Evolutionary conservation across 495 filamentous ascomycete genomes (phyloP), one percentile per base, ranked within the genome.

Genomic region (Penicillium odoratum): DNA sequence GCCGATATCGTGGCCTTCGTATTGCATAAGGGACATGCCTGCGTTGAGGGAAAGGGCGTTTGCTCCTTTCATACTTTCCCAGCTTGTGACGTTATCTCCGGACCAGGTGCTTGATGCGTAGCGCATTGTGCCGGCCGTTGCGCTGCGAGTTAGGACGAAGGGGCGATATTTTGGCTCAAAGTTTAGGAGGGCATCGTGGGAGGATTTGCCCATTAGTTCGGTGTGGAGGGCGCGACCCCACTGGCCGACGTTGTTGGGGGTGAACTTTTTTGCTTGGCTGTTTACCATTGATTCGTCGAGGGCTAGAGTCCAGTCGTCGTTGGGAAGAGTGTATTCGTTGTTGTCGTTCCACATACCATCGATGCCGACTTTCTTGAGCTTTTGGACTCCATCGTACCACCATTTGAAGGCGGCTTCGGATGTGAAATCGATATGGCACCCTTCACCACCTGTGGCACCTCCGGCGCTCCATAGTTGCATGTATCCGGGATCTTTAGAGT

Each of bases 261-360:
- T 44, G 3, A 57, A 54, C 55, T 75, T 73, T 47, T 73, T 70
- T 0, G 62, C 65, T 2, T 69, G 64, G 5, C 72, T 55, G 8
- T 67, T 54, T 3, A 72, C 67, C 33, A 67, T 63, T 11, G 69
- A 65, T 21, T 81, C 75, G 48, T 77, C 70, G 6, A 88, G 75
- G 0, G 82, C 81, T 42, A 81, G 74, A 52, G 79, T 67, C 85
- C 85, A 89, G 52, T 81, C 76, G 53, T 90, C 87, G 62, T 80
- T 75, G 0, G 85, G 83, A 4, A 85, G 76, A 6, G 83, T 86
- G 66, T 87, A 89, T 70, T 90, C 87, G 64, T 88, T 88, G 70
- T 90, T 90, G 68, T 90, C 87, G 59, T 88, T 90, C 87, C 87
- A 90, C 70, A 88, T 88, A 31, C 78, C 84, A 58, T 89, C 86